phyloP scores from a whole-genome alignment of 768 basidiomycete genomes.

The Mycena pura region DNA sequence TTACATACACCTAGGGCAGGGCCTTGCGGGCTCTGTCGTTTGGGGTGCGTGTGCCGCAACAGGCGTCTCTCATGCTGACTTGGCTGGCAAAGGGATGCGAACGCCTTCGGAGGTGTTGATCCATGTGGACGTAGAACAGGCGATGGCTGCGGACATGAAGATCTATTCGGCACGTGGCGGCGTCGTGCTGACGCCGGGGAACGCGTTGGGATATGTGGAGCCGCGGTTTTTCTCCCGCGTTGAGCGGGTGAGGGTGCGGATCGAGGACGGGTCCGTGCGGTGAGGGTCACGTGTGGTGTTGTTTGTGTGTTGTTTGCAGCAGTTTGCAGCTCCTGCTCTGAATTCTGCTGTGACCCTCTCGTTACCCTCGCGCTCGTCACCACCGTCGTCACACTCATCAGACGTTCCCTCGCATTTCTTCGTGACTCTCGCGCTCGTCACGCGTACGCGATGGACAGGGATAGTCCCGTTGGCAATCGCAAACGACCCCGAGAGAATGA shows the following conservation, averaged over 20 bases:
- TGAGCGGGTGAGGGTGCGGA: slow-evolving; percentile 38
- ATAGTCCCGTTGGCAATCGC: slow-evolving; percentile 33
- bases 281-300: not conserved
- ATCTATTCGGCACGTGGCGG: slow-evolving; percentile 71
- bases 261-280: not conserved
- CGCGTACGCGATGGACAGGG: slow-evolving; percentile 18
- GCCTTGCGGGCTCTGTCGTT: slow-evolving; percentile 56
- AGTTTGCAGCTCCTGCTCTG: too few relatives aligned
- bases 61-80: not conserved
- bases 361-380: too few relatives aligned
- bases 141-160: slow-evolving; percentile 55
- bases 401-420: too few relatives aligned
- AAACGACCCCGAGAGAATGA: slow-evolving; percentile 77
- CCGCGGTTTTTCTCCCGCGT: slow-evolving; percentile 64
- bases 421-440: too few relatives aligned
- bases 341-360: too few relatives aligned
- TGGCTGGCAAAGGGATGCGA: slow-evolving; percentile 46
- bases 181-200: slow-evolving; percentile 72
- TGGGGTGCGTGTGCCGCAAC: slow-evolving; percentile 50
- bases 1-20: slow-evolving; percentile 77
- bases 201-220: slow-evolving; percentile 57
- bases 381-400: too few relatives aligned
- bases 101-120: slow-evolving; percentile 65
- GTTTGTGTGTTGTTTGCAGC: not conserved
- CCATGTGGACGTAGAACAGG: slow-evolving; percentile 65